These are phyloP conservation scores for Backusella circina DNA, from an alignment of 192 early-diverging fungal species.

Conservation along the genomic window DNA sequence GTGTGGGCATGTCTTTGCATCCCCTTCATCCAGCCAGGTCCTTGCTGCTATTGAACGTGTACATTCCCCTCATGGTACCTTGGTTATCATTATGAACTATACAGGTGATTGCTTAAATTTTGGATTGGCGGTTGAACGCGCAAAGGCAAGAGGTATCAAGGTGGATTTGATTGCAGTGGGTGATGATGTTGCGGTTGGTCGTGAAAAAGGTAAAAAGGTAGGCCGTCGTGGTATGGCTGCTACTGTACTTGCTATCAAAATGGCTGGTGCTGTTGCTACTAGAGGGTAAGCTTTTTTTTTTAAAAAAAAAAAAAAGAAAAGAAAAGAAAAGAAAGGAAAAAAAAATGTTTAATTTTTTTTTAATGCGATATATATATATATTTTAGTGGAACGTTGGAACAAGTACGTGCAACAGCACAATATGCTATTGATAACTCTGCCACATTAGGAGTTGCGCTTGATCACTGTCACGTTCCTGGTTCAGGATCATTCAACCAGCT, in stretches of 20 bases:
- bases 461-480: constrained; percentile 74
- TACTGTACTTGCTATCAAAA: constrained; percentile 75
- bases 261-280: constrained; percentile 70
- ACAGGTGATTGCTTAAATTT: constrained; percentile 80
- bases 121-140: constrained; percentile 74
- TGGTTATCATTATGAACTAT: constrained; percentile 87
- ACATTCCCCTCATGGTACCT: constrained; percentile 60
- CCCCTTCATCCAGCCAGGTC: constrained; percentile 75
- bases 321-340: background rate
- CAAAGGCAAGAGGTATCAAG: constrained; percentile 70
- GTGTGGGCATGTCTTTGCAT: constrained; percentile 84
- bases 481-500: constrained; percentile 50
- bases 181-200: constrained; percentile 80
- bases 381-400: constrained; percentile 46
- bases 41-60: constrained; percentile 66
- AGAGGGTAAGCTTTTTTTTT: constrained; percentile 41
- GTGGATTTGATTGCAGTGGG: constrained; percentile 75
- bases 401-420: constrained; percentile 52
- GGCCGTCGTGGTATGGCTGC: constrained; percentile 79
- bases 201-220: constrained; percentile 59
- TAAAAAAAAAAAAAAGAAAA: background rate
- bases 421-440: constrained; percentile 60
- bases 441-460: constrained; percentile 76
- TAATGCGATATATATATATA: background rate
- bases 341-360: background rate